Percentiles rank a stretch among this genome's conserved stretches.
Conservation (phyloP, 441 rosid genomes). For the Erodium moschatum region DNA sequence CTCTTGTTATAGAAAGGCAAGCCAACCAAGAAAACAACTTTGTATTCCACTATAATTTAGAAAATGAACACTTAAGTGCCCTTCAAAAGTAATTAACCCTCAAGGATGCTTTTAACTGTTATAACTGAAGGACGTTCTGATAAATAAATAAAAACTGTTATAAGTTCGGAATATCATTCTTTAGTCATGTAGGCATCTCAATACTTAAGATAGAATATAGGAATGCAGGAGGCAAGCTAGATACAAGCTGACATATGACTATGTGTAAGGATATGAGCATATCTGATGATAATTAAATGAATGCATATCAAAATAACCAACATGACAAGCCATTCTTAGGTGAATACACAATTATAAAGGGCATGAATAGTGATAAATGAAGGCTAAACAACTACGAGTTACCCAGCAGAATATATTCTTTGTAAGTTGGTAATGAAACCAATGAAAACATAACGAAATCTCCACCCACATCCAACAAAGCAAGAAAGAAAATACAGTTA, state of each 20-base stretch:
- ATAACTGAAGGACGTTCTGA: too few relatives aligned
- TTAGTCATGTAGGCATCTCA: background rate
- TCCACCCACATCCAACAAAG: background rate
- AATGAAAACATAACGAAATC: background rate
- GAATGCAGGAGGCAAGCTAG: background rate
- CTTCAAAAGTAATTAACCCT: too few relatives aligned
- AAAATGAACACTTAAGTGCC: too few relatives aligned
- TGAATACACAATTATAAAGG: background rate
- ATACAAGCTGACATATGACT: background rate
- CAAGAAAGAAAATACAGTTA: background rate
- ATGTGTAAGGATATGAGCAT: background rate
- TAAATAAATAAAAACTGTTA: too few relatives aligned
- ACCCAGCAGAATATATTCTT: background rate
- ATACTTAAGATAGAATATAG: background rate
- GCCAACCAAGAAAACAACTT: background rate
- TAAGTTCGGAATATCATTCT: background rate
- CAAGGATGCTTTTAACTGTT: background rate
- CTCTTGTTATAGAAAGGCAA: background rate
- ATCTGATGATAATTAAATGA: background rate
- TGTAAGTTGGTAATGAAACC: background rate
- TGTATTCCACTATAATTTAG: too few relatives aligned
- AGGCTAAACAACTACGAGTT: background rate
- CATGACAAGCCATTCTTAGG: background rate
- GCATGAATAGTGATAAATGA: background rate
- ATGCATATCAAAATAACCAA: background rate